A percentile compares a stretch with the other conserved stretches of the same genome.
These are phyloP conservation scores for Lachnellula willkommii DNA, from an alignment of 2,329 filamentous ascomycete genomes.

Conservation along the genomic window DNA sequence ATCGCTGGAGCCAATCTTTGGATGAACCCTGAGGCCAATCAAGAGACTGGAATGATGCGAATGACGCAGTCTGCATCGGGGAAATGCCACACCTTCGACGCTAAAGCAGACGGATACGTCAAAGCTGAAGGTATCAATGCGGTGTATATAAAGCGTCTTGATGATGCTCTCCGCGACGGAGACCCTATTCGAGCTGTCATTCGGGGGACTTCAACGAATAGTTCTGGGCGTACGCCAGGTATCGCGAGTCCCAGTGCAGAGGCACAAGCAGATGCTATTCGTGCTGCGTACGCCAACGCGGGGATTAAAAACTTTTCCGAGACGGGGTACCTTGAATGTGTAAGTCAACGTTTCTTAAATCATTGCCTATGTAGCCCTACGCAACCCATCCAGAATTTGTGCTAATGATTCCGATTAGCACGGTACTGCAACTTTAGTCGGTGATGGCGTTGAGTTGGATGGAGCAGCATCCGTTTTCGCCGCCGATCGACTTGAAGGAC, in stretches of 20 bases:
- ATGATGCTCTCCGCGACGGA: constrained; percentile 37
- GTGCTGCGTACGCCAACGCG: constrained; percentile 5
- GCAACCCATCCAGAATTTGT: too few species aligned
- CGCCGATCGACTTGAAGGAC: neutral
- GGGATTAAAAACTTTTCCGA: constrained; percentile 9
- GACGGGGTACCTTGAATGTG: constrained; percentile 13
- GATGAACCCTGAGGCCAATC: neutral
- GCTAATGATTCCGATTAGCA: neutral
- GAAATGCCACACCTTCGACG: constrained; percentile 19
- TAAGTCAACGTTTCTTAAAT: too few species aligned
- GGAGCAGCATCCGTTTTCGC: constrained; percentile 11
- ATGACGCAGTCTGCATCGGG: constrained; percentile 1
- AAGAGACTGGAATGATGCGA: neutral
- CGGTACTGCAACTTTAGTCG: constrained; percentile 16
- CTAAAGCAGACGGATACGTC: constrained; percentile 36
- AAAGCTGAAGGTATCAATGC: constrained; percentile 40
- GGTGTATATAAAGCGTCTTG: constrained; percentile 39
- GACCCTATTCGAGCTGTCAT: constrained; percentile 42
- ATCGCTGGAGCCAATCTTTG: neutral
- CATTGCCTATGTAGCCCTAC: too few species aligned
- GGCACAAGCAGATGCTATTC: constrained; percentile 33
- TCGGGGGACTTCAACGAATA: constrained; percentile 36
- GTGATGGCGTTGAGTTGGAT: constrained; percentile 15
- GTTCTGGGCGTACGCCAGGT: constrained; percentile 40
- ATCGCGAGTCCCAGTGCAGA: constrained; percentile 41